Conservation (phyloP, 176 grass and related monocot genomes). For the Areca catechu region DNA sequence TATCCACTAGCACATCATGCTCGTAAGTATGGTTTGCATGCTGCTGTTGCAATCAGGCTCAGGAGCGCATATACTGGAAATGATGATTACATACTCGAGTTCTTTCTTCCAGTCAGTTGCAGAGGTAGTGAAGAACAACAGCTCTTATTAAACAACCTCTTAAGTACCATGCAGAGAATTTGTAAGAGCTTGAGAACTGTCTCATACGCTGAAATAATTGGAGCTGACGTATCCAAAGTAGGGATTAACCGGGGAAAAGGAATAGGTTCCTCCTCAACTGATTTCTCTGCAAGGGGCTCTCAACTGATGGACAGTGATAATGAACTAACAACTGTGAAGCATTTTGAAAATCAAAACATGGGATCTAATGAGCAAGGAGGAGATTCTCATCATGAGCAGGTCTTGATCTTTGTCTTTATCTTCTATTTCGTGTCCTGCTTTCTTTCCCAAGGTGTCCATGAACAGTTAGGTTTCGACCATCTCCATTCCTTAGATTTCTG, state of each 20-base stretch:
- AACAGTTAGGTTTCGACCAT: not conserved
- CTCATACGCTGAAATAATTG: conserved; percentile 37
- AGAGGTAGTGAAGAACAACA: conserved; percentile 39
- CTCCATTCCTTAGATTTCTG: not conserved
- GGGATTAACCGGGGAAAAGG: conserved; percentile 1
- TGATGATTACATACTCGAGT: conserved; percentile 60
- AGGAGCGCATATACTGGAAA: conserved; percentile 40
- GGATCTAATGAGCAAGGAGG: not conserved
- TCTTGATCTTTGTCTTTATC: conserved; percentile 1
- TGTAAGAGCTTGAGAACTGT: conserved; percentile 49
- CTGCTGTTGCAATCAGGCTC: conserved; percentile 49
- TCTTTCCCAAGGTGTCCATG: not conserved
- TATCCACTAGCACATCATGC: conserved; percentile 61
- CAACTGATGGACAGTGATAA: conserved; percentile 10
- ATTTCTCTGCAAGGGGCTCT: conserved; percentile 21
- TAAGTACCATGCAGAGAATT: conserved; percentile 32
- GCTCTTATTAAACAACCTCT: conserved; percentile 38
- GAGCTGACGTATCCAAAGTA: conserved; percentile 16
- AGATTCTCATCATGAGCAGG: conserved; percentile 8
- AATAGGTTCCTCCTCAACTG: conserved; percentile 17
- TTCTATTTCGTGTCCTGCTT: not conserved
- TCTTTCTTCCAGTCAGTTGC: conserved; percentile 49
- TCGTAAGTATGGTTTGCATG: conserved; percentile 41
- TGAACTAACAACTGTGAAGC: conserved; percentile 4
- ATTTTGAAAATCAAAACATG: not conserved